phyloP scores from a whole-genome alignment of 1,284 basidiomycete species.

The Irpex lacteus region DNA sequence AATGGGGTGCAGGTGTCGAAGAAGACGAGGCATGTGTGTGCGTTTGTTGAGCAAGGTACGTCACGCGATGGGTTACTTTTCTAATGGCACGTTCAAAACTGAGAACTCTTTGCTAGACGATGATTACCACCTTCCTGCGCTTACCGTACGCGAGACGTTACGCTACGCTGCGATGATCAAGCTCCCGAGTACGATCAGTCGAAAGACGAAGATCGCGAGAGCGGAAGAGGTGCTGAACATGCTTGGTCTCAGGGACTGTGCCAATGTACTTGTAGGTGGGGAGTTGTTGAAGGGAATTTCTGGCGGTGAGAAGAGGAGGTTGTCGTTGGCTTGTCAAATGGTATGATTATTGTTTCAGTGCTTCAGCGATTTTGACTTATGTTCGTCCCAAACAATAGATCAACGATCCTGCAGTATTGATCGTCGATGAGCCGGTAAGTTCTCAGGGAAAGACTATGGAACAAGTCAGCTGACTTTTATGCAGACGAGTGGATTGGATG shows the following conservation, averaged over 20 bases:
- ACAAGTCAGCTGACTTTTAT: not conserved
- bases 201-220: slow-evolving; percentile 37
- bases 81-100: too few species aligned
- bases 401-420: slow-evolving; percentile 42
- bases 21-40: slow-evolving; percentile 9
- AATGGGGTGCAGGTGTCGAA: slow-evolving; percentile 9
- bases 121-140: slow-evolving; percentile 41
- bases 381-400: slow-evolving; percentile 27
- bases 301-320: slow-evolving; percentile 50
- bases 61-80: not conserved
- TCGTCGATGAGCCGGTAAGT: slow-evolving; percentile 37
- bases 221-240: slow-evolving; percentile 46
- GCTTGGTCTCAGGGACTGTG: slow-evolving; percentile 49
- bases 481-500: slow-evolving; percentile 38
- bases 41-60: slow-evolving; percentile 14
- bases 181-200: slow-evolving; percentile 36
- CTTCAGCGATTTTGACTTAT: slow-evolving; percentile 6
- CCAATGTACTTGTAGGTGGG: slow-evolving; percentile 50
- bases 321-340: slow-evolving; percentile 49
- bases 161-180: slow-evolving; percentile 46
- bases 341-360: not conserved
- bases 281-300: slow-evolving; percentile 46
- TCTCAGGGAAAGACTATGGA: not conserved
- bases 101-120: slow-evolving; percentile 40
- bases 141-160: slow-evolving; percentile 46